Evolutionary conservation across 768 basidiomycete genomes (phyloP), one percentile per base, ranked within the genome.

Genomic region (Lentinula lateritia): DNA sequence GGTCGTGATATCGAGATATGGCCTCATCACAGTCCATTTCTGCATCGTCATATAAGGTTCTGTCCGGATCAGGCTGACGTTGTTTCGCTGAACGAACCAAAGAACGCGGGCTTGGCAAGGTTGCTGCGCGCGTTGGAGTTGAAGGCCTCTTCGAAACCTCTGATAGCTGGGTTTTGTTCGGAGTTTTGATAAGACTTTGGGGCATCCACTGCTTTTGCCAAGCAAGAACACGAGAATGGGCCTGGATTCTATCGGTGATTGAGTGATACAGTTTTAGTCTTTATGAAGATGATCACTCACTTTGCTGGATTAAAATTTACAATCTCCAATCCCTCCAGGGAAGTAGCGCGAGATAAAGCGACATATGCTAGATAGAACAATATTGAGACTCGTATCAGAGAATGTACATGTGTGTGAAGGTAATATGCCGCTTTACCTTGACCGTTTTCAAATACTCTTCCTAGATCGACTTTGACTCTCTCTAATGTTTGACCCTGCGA

Each of bases 401-500:
- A 41, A 35, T 42, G n/a, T n/a, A n/a, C n/a, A n/a, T n/a, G 34
- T 16, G n/a, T 36, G n/a, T 36, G 38, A 20, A 41, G 6, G n/a
- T 34, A 67, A n/a, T 60, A 41, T 20, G 5, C 16, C 48, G 28
- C 10, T 58, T 4, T 13, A 86, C 89, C 89, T 84, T 92, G 86
- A 3, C 89, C 89, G 61, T 83, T 87, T 70, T 90, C 94, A 73
- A 96, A 96, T 1, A 84, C 88, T 45, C 82, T 79, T 62, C 75
- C 70, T 34, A 95, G 79, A 67, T 95, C 86, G 3, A 95, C 89
- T 62, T 87, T 89, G 61, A 95, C 92, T 54, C 92, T 79, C 52
- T 92, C 84, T 45, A 96, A 74, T 0, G 94, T 95, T 71, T 95
- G 93, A 0, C 94, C 94, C 70, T 96, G 94, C 5, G 88, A 89